Base-by-base conservation (phyloP, 345 rosid species). In the Rhodamnia argentea region DNA sequence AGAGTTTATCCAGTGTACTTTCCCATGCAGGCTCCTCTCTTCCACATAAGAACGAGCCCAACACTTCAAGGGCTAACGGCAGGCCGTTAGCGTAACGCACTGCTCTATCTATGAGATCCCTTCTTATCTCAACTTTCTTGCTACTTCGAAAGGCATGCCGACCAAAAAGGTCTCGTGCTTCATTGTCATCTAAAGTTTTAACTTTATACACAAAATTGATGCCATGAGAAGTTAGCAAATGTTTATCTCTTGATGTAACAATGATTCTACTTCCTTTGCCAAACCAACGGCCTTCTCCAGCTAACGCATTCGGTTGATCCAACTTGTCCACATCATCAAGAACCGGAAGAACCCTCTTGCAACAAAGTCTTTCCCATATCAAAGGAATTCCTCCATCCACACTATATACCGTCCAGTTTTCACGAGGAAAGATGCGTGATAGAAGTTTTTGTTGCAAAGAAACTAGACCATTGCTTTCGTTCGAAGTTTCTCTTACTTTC, bases 151-250 rank as follows among this genome's bases (percentile, higher is more conserved):
- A 59, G 2, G 70, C 37, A 59, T 59, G 8, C 18, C 0, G 18
- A n/a, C 8, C 0, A 13, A 59, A 59, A 26, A n/a, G 70, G 4
- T 59, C 8, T 26, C 0, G 70, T n/a, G 70, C 70, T 59, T 59
- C 9, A 0, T 2, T 0, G 0, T 2, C 0, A 12, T 1, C 3
- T 59, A 59, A 59, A 59, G 4, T 13, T n/a, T n/a, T 0, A n/a
- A n/a, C 7, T 59, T 5, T 4, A 26, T 59, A 5, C 7, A 59
- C 62, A 26, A 3, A 13, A 59, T n/a, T 59, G 5, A 2, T 26
- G 1, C 1, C 16, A n/a, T 59, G 32, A n/a, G 32, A 59, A 59
- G 64, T 37, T 3, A 37, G 40, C 40, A 37, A 37, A 37, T 37
- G 40, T 37, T 37, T 37, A 37, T 37, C 40, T 59, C 32, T 26